Evolutionary conservation across 768 basidiomycete genomes (phyloP).

Genomic region (Auricularia cornea): DNA sequence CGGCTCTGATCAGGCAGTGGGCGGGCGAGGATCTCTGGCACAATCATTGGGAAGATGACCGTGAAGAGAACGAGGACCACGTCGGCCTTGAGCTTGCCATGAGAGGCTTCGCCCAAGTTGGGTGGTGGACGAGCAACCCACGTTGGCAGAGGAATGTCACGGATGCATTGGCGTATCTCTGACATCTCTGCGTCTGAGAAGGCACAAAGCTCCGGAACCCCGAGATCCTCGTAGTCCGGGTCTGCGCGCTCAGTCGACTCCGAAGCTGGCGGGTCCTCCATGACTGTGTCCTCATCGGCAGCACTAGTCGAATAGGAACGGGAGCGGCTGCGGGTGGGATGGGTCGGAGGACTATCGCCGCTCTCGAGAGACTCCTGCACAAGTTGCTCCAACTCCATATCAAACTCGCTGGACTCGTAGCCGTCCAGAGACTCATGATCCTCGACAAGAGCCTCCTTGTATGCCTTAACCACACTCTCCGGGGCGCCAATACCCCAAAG

Average conservation of each 20-base stretch:
- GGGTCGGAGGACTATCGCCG: too few relatives aligned
- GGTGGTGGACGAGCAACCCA: background rate
- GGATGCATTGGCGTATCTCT: constrained; percentile 9
- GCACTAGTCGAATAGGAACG: too few relatives aligned
- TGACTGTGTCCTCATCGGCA: background rate
- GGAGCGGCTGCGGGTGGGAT: background rate
- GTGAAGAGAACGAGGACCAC: constrained; percentile 17
- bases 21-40: constrained; percentile 21
- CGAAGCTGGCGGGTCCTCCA: background rate
- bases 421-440: background rate
- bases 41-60: constrained; percentile 20
- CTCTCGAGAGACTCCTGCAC: background rate
- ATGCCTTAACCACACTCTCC: background rate
- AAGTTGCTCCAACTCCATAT: background rate
- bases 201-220: background rate
- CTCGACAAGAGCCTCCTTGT: background rate
- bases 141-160: constrained; percentile 1
- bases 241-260: background rate
- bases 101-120: background rate
- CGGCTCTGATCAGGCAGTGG: constrained; percentile 12
- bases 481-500: constrained; percentile 10
- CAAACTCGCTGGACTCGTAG: background rate
- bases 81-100: background rate
- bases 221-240: background rate
- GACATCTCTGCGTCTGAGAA: constrained; percentile 5